These are phyloP conservation scores for Salicornia ramosissima DNA, from an alignment of 148 eudicot species.

Conservation along the genomic window DNA sequence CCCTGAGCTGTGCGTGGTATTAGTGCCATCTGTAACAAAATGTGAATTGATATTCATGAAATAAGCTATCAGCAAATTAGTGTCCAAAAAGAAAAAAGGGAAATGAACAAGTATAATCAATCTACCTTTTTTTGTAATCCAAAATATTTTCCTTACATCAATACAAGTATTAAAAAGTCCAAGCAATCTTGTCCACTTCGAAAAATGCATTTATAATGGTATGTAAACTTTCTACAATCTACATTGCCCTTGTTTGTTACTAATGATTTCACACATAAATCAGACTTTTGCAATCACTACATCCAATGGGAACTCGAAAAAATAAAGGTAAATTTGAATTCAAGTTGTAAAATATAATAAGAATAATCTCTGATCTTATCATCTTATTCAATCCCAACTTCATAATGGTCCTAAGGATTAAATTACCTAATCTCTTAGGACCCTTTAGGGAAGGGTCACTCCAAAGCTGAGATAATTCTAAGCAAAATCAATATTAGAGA, in stretches of 20 bases:
- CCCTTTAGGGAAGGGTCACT: not conserved
- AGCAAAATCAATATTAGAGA: no score
- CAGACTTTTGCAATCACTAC: not conserved
- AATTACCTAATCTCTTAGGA: not conserved
- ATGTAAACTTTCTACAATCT: no score
- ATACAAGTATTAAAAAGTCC: not conserved
- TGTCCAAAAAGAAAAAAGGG: not conserved
- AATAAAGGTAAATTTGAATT: not conserved
- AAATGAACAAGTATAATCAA: not conserved
- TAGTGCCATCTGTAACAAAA: slow-evolving; percentile 66
- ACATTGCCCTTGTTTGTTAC: not conserved
- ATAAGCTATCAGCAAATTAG: not conserved
- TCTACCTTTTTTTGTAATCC: not conserved
- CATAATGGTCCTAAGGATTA: not conserved
- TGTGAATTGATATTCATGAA: slow-evolving; percentile 10
- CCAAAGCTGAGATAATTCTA: not conserved
- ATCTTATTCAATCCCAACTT: not conserved
- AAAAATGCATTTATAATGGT: no score
- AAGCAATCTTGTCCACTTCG: not conserved
- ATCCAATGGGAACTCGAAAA: not conserved
- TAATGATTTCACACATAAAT: not conserved
- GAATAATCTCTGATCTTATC: not conserved
- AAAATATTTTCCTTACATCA: not conserved
- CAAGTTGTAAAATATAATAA: not conserved
- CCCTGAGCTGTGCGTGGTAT: slow-evolving; percentile 81